phyloP scores from a whole-genome alignment of 345 rosid species.

The Populus alba region DNA sequence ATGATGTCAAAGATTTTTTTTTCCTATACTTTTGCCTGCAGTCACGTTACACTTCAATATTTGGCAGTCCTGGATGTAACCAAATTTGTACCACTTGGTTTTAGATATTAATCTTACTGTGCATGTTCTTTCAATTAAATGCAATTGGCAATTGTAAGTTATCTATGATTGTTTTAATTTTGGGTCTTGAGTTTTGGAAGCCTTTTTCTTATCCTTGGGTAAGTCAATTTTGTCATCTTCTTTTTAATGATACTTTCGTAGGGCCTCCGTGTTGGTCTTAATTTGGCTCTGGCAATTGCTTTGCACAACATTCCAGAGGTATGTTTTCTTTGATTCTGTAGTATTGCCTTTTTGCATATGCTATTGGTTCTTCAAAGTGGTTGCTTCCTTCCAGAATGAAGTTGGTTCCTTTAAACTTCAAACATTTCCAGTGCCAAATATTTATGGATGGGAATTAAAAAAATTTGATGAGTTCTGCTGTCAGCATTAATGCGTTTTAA shows the following conservation, averaged over 20 bases:
- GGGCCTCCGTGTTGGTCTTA: constrained; percentile 95
- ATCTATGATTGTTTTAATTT: neutral
- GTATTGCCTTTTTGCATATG: neutral
- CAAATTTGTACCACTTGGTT: neutral
- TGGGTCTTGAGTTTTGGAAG: neutral
- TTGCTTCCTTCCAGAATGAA: neutral
- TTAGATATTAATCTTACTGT: neutral
- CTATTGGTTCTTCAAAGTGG: neutral
- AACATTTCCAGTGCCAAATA: neutral
- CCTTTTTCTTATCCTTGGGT: neutral
- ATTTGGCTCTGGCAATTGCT: constrained; percentile 94
- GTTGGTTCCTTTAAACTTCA: neutral
- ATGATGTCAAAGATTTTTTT: neutral
- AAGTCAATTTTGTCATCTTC: constrained; percentile 15
- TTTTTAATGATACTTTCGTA: constrained; percentile 25
- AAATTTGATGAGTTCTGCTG: neutral
- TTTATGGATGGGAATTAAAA: neutral
- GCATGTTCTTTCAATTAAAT: constrained; percentile 1
- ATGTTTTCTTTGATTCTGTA: constrained; percentile 22
- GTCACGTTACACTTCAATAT: neutral
- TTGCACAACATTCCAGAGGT: constrained; percentile 99
- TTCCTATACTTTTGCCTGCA: neutral
- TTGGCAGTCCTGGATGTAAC: neutral
- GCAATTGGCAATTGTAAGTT: neutral
- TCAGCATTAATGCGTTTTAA: neutral